Evolutionary conservation across 768 basidiomycete species (phyloP).

Genomic region (Sarcodon sp.): DNA sequence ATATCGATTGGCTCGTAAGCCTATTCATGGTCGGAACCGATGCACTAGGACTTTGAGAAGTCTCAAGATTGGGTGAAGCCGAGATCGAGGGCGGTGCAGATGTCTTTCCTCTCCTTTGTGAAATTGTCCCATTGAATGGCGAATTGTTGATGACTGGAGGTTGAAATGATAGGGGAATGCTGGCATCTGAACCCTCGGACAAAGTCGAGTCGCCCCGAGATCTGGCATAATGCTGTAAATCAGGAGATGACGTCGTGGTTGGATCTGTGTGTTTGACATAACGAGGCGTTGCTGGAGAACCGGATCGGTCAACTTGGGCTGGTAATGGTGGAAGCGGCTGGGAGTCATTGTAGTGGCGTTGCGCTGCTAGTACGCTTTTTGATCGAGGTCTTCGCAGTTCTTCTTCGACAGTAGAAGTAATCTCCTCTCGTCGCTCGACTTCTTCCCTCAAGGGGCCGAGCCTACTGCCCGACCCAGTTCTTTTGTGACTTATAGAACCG

Average conservation of each 20-base stretch:
- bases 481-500: slow-evolving; percentile 36
- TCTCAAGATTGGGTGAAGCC: slow-evolving; percentile 20
- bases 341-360: slow-evolving; percentile 22
- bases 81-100: slow-evolving; percentile 40
- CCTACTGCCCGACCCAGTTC: slow-evolving; percentile 42
- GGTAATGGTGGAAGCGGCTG: slow-evolving; percentile 62
- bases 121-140: slow-evolving; percentile 51
- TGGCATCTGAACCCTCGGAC: slow-evolving; percentile 19
- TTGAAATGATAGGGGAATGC: slow-evolving; percentile 11
- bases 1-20: slow-evolving; percentile 23
- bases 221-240: slow-evolving; percentile 29
- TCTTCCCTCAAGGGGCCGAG: slow-evolving; percentile 58
- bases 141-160: slow-evolving; percentile 40
- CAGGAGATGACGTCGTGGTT: slow-evolving; percentile 35
- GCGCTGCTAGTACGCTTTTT: slow-evolving; percentile 6
- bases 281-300: slow-evolving; percentile 8
- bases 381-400: slow-evolving; percentile 7
- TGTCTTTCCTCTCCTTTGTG: slow-evolving; percentile 50
- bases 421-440: slow-evolving; percentile 15
- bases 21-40: slow-evolving; percentile 16
- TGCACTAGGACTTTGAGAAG: slow-evolving; percentile 20
- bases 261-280: slow-evolving; percentile 4
- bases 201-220: slow-evolving; percentile 45
- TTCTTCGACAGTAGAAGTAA: slow-evolving; percentile 17
- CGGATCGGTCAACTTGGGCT: slow-evolving; percentile 13